phyloP scores from a whole-genome alignment of 2,329 filamentous ascomycete genomes.

The Fusarium nodosum region DNA sequence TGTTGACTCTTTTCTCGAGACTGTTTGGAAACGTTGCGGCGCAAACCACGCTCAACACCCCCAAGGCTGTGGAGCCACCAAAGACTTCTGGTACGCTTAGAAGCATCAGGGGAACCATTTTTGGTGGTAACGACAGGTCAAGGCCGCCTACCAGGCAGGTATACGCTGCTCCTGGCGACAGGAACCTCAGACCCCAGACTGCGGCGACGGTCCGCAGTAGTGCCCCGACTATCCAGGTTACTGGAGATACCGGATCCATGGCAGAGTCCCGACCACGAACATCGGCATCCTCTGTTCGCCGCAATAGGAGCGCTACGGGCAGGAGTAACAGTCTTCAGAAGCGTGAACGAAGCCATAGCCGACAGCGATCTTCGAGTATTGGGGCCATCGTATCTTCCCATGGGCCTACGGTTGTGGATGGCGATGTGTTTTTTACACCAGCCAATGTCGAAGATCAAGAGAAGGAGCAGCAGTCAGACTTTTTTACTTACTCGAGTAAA shows the following conservation, averaged over 20 bases:
- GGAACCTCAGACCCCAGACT: slow-evolving; percentile 56
- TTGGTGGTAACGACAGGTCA: slow-evolving; percentile 70
- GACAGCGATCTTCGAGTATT: slow-evolving; percentile 61
- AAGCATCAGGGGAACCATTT: slow-evolving; percentile 81
- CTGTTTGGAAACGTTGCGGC: slow-evolving; percentile 75
- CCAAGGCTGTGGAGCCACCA: slow-evolving; percentile 67
- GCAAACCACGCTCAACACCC: slow-evolving; percentile 61
- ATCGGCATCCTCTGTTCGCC: slow-evolving; percentile 52
- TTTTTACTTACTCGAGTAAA: slow-evolving; percentile 60
- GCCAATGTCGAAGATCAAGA: slow-evolving; percentile 55
- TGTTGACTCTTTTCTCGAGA: slow-evolving; percentile 83
- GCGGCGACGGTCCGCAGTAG: slow-evolving; percentile 59
- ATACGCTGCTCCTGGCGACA: slow-evolving; percentile 56
- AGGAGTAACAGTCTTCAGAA: slow-evolving; percentile 67
- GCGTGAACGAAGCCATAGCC: slow-evolving; percentile 64
- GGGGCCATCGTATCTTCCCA: slow-evolving; percentile 53
- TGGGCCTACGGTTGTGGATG: slow-evolving; percentile 62
- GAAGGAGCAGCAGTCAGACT: slow-evolving; percentile 57
- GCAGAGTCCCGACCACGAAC: slow-evolving; percentile 54
- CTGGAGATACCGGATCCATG: slow-evolving; percentile 68
- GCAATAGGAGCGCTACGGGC: slow-evolving; percentile 61
- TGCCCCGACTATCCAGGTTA: slow-evolving; percentile 83
- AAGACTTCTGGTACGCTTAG: slow-evolving; percentile 79
- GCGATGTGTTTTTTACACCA: slow-evolving; percentile 66
- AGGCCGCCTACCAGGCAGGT: slow-evolving; percentile 59